Evolutionary conservation across 441 rosid species (phyloP).

Genomic region (Codiaeum variegatum): DNA sequence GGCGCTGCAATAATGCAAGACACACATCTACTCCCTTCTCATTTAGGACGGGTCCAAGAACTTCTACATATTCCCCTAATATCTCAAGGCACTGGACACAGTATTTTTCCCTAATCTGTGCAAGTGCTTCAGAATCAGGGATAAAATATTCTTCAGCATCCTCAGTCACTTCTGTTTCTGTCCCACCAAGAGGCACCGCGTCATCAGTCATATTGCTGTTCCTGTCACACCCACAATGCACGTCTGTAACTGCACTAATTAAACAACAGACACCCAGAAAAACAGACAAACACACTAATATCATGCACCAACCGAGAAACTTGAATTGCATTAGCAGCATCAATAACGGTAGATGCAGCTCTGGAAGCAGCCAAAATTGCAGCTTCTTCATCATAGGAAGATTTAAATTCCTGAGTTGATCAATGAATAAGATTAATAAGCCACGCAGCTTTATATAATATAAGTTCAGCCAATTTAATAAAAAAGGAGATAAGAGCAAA

Average conservation of each 20-base stretch:
- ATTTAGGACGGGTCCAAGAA: slow-evolving; percentile 92
- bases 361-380: slow-evolving; percentile 85
- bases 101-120: slow-evolving; percentile 81
- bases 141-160: slow-evolving; percentile 64
- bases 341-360: slow-evolving; percentile 91
- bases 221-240: slow-evolving; percentile 44
- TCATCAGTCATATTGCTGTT: slow-evolving; percentile 38
- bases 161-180: slow-evolving; percentile 40
- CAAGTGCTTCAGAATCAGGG: slow-evolving; percentile 65
- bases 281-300: background rate
- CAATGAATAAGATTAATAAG: background rate
- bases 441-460: slow-evolving; percentile 14
- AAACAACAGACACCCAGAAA: slow-evolving; percentile 3
- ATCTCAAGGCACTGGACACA: slow-evolving; percentile 90
- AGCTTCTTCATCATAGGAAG: slow-evolving; percentile 75
- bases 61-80: slow-evolving; percentile 94
- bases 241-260: slow-evolving; percentile 23
- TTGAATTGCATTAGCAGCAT: slow-evolving; percentile 79
- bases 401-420: slow-evolving; percentile 55
- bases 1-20: slow-evolving; percentile 67
- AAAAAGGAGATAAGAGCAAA: background rate
- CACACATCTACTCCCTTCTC: slow-evolving; percentile 98
- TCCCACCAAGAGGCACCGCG: slow-evolving; percentile 30
- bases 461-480: background rate
- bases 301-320: slow-evolving; percentile 60